Base-by-base conservation (phyloP, 2,329 filamentous ascomycete species). In the Corynespora cassiicola region DNA sequence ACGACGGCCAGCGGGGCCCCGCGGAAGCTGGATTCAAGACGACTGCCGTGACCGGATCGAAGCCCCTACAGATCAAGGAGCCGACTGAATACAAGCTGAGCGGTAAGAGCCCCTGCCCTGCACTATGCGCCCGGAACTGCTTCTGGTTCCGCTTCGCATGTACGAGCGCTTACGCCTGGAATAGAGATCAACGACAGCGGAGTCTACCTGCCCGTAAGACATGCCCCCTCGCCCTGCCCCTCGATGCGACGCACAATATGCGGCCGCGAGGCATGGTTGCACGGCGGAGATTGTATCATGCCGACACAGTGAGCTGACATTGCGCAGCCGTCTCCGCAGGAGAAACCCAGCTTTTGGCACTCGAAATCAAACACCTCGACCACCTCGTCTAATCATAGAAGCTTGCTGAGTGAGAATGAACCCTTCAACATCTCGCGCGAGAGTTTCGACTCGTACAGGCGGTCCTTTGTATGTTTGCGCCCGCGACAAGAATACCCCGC, bases 341-440 rank as follows among this genome's bases (percentile, higher is more conserved):
- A 96, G 70, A 89, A 89, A 66, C 89, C 88, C 63, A 80, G 80
- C 47, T 86, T 90, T 57, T 96, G 90, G 90, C 74, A 73, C 38
- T 74, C 72, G 51, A 65, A 64, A 31, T 75, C 73, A 12, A 74
- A 68, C 40, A 54, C 59, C 35, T 81, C 74, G 15, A 76, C 73
- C 15, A 73, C 73, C 43, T 76, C 79, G 24, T 77, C 76, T 19
- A 80, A 81, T 50, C 79, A 82, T 62, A 75, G 81, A 39, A 83
- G 79, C 62, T 81, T 86, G 55, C 75, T 88, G 43, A 84, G 85
- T 57, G 90, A 95, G 47, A 91, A 90, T 56, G 92, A 97, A 65
- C 90, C 87, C 10, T 97, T 97, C 66, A 90, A 87, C 49, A 97
- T 97, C 66, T 96, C 91, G 23, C 82, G 92, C 59, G 94, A 97